Base-by-base conservation (phyloP, 1,284 basidiomycete genomes). In the Anthracocystis setariae region DNA sequence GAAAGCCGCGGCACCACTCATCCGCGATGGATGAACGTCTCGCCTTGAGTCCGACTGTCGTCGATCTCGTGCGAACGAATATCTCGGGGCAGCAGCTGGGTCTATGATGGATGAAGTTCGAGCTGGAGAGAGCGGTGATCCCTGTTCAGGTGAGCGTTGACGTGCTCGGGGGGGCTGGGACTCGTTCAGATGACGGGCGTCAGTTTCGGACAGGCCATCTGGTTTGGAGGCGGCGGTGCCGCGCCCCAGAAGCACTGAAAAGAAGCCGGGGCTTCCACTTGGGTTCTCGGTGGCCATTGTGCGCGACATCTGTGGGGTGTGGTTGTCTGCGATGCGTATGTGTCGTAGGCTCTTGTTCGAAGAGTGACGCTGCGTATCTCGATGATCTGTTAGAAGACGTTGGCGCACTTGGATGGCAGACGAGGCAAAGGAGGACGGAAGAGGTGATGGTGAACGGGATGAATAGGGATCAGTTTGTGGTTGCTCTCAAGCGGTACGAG, bases 241-340 rank as follows among this genome's bases (percentile, higher is more conserved):
- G 12, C 56, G 51, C 37, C 64, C 64, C 27, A 67, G 24, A n/a
- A 67, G 49, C 25, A 67, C 64, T 27, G 64, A 55, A 33, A 67
- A 67, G 64, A 67, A 67, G 48, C 64, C 64, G 0, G 52, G 48
- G 13, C 48, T 52, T 23, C 24, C 52, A 23, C 51, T 66, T 20
- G 15, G 25, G n/a, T 39, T 52, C 18, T 45, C 52, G 29, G 48
- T 47, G 3, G 64, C 10, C 57, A 60, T 67, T 27, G 27, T 48
- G 40, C 10, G 32, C 27, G 51, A n/a, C 23, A 44, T 23, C 25
- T 24, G 38, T 24, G 38, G 8, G 38, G 5, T 17, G 39, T 46
- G 25, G 44, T n/a, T 29, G 51, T 32, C 9, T 25, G 29, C 35
- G 52, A 27, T 56, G 60, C 60, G 29, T 32, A 44, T 20, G 46